Evolutionary conservation across 768 basidiomycete genomes (phyloP), one percentile per base, ranked within the genome.

Genomic region (Mycena filopes): DNA sequence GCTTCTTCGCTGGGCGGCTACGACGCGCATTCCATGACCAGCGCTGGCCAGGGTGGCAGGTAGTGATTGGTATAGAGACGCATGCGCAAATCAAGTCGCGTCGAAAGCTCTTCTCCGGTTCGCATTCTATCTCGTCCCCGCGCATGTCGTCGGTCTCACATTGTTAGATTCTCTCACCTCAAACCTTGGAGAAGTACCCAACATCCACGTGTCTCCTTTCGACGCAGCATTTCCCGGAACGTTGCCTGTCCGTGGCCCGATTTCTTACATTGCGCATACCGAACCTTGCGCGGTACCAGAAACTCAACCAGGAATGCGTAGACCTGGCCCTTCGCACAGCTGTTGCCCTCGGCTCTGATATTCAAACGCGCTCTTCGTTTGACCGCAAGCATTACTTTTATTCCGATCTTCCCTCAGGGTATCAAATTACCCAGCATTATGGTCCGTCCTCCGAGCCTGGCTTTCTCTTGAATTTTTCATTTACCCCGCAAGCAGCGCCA

Each of bases 341-440:
- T 0, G 71, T 96, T 2, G 96, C 96, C 6, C 82, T 99, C 25
- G 78, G 85, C 36, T 82, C 88, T 15, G 68, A 84, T 6, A 82
- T 97, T 54, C 93, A 93, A 67, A 68, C 69, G 0, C 82, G 84
- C 21, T 97, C 95, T 0, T 85, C 93, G 0, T 99, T 99, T 71
- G 98, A 99, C 77, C 83, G 98, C 69, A 99, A 99, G 75, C 98
- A 99, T 75, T 99, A 99, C 75, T 98, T 98, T 77, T 99, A 99
- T 73, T 86, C 94, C 6, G 98, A 99, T 76, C 84, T 98, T 38
- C 96, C 98, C 0, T 84, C 91, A 5, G 97, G 97, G 0, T 99
- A 96, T 77, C 98, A 99, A 78, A 97, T 99, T 66, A 99, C 96
- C 0, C 96, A 99, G 74, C 92, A 94, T 67, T 98, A 99, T 77